These are phyloP conservation scores for Capsicum pubescens DNA, from an alignment of 257 asterid species.

Conservation along the genomic window DNA sequence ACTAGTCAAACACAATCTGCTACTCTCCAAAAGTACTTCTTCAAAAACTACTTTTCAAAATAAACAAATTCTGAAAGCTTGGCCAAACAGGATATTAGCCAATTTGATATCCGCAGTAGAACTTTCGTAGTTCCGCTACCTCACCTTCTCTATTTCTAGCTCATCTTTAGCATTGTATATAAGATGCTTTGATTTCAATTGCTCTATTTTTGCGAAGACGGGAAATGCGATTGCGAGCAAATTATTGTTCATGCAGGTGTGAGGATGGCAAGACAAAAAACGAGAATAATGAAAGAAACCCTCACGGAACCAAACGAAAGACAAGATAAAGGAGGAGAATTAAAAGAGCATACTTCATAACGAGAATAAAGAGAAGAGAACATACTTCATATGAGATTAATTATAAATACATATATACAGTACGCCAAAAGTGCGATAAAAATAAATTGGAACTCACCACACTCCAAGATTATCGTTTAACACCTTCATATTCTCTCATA, in stretches of 20 bases:
- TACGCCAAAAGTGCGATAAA: background rate
- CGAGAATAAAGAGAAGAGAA: background rate
- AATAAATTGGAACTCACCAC: background rate
- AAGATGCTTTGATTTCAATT: background rate
- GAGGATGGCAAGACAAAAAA: background rate
- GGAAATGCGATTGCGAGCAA: background rate
- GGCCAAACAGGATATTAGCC: background rate
- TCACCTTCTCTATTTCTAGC: background rate
- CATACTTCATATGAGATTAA: background rate
- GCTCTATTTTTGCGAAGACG: background rate
- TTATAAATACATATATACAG: background rate
- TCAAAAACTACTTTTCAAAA: too few species aligned
- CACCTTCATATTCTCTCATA: background rate
- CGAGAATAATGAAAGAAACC: background rate
- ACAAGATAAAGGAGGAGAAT: background rate
- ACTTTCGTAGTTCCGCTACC: background rate
- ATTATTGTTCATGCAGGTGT: background rate
- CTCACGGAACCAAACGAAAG: background rate
- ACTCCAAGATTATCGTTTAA: background rate
- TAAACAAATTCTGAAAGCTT: too few species aligned
- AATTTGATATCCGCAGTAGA: background rate
- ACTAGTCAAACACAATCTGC: too few species aligned
- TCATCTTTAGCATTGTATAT: background rate
- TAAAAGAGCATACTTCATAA: background rate
- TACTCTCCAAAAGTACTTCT: too few species aligned